phyloP scores from a whole-genome alignment of 2,329 filamentous ascomycete genomes.

The Ophiostoma himal-ulmi region DNA sequence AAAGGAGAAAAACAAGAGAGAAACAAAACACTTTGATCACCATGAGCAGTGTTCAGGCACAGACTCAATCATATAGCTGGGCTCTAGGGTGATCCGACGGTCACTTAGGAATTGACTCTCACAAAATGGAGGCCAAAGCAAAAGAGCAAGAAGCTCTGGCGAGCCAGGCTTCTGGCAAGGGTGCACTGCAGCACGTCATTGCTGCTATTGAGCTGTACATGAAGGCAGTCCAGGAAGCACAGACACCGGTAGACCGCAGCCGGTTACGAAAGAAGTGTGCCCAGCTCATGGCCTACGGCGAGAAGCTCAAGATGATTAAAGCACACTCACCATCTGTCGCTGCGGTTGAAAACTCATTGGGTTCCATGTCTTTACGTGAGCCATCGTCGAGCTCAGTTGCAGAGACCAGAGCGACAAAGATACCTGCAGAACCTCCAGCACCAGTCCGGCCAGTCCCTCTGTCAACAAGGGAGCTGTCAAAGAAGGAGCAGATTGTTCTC shows the following conservation, averaged over 20 bases:
- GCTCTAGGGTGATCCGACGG: neutral
- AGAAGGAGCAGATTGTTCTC: slow-evolving; percentile 69
- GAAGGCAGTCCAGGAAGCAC: slow-evolving; percentile 60
- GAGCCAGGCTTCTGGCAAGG: slow-evolving; percentile 33
- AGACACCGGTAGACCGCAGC: slow-evolving; percentile 56
- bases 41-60: slow-evolving; percentile 11
- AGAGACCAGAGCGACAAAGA: neutral
- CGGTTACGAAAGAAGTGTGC: slow-evolving; percentile 64
- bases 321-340: neutral
- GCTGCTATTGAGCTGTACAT: slow-evolving; percentile 75
- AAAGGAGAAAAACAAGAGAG: neutral
- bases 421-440: neutral
- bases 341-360: neutral
- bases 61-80: slow-evolving; percentile 11
- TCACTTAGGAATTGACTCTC: neutral
- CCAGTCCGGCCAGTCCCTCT: slow-evolving; percentile 31
- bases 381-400: neutral
- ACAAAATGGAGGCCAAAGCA: slow-evolving; percentile 23
- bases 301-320: slow-evolving; percentile 60
- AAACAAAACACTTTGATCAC: neutral
- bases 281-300: slow-evolving; percentile 64
- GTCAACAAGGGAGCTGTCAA: slow-evolving; percentile 57
- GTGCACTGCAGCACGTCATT: slow-evolving; percentile 70
- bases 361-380: slow-evolving; percentile 5
- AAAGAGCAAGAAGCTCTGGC: slow-evolving; percentile 25